Conservation (phyloP, 345 rosid species). For the Durio zibethinus region DNA sequence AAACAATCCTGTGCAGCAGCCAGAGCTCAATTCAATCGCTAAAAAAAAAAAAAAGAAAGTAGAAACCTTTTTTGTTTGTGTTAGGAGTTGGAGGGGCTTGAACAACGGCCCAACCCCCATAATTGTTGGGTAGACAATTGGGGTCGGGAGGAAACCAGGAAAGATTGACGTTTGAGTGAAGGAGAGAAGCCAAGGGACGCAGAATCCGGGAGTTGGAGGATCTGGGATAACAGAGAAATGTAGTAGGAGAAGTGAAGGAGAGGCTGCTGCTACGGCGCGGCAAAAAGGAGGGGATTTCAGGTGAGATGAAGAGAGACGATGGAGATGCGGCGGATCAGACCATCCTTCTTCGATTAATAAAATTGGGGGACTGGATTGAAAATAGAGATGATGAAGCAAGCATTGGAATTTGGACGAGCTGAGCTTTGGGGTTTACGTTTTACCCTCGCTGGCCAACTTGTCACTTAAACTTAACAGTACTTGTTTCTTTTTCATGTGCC, state of each 20-base stretch:
- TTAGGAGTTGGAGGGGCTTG: constrained; percentile 30
- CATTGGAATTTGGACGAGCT: background rate
- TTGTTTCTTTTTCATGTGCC: background rate
- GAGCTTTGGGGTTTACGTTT: background rate
- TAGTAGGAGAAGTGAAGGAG: constrained; percentile 21
- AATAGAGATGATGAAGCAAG: background rate
- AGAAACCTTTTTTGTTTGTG: constrained; percentile 36
- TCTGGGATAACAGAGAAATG: constrained; percentile 18
- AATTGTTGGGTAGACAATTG: constrained; percentile 27
- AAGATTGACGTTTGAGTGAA: constrained; percentile 30
- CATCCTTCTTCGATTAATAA: constrained; percentile 1
- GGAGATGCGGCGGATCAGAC: constrained; percentile 2
- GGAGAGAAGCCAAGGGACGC: constrained; percentile 42
- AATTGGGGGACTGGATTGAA: background rate
- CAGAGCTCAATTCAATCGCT: too few relatives aligned
- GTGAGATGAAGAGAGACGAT: background rate
- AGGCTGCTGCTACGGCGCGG: constrained; percentile 34
- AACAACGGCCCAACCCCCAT: constrained; percentile 62
- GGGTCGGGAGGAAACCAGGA: constrained; percentile 52
- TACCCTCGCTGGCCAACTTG: background rate
- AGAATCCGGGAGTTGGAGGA: constrained; percentile 29
- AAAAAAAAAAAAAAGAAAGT: background rate
- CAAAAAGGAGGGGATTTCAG: constrained; percentile 18
- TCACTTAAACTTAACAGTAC: background rate
- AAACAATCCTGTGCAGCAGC: constrained; percentile 42